Conservation (phyloP, 495 filamentous ascomycete genomes). For the Aspergillus ostianus region DNA sequence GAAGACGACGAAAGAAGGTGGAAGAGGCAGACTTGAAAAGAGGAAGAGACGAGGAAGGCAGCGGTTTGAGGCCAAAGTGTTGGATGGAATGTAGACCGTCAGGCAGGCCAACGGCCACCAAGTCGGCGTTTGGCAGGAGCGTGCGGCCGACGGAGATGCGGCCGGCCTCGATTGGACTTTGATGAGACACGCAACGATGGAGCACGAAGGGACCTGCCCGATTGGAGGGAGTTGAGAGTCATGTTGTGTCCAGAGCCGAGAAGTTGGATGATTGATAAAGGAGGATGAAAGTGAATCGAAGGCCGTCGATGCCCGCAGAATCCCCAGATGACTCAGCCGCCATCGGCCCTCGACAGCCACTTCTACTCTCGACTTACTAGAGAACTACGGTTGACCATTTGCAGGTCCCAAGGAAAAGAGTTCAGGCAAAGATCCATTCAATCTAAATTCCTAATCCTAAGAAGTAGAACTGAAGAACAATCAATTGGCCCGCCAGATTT, state of each 20-base stretch:
- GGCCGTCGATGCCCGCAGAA: slow-evolving; percentile 39
- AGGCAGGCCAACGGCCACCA: neutral
- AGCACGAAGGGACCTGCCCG: too few species aligned
- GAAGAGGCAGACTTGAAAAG: neutral
- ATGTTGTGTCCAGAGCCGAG: too few species aligned
- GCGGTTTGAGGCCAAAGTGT: neutral
- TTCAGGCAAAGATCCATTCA: slow-evolving; percentile 11
- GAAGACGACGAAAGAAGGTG: neutral
- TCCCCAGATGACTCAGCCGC: slow-evolving; percentile 30
- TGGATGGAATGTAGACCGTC: too few species aligned
- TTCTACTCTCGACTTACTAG: too few species aligned
- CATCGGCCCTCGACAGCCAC: neutral
- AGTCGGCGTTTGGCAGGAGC: neutral
- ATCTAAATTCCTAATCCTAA: slow-evolving; percentile 20
- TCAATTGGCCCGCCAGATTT: slow-evolving; percentile 22
- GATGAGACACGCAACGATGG: too few species aligned
- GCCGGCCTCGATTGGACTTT: neutral
- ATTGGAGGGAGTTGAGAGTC: too few species aligned
- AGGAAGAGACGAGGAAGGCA: neutral
- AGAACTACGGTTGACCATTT: too few species aligned
- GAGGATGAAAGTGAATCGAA: slow-evolving; percentile 24
- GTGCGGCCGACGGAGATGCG: neutral
- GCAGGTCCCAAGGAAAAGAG: neutral
- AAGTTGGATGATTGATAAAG: slow-evolving; percentile 1
- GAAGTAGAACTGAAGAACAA: slow-evolving; percentile 22